Evolutionary conservation across 1,284 basidiomycete genomes (phyloP).

Genomic region (Mycena sp.): DNA sequence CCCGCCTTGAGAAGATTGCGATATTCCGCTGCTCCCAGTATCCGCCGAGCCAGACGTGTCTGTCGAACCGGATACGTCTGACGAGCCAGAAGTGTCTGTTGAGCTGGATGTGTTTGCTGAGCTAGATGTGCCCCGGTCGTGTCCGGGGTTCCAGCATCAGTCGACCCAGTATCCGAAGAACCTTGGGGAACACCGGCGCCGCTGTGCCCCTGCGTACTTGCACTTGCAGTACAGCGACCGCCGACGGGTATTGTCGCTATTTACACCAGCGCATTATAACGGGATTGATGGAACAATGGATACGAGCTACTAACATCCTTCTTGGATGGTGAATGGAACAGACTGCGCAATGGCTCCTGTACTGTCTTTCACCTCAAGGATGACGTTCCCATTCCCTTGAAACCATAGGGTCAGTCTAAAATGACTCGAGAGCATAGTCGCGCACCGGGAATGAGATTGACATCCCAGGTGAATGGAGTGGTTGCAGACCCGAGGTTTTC

Average conservation of each 20-base stretch:
- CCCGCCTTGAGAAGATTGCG: not conserved
- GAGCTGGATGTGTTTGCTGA: no score
- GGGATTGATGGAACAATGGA: no score
- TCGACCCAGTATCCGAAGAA: not conserved
- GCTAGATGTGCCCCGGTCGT: not conserved
- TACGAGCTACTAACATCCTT: not conserved
- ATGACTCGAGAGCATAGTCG: not conserved
- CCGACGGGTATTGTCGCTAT: no score
- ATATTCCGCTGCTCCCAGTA: not conserved
- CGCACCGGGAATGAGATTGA: constrained; percentile 5
- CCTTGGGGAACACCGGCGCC: no score
- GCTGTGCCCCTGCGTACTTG: not conserved
- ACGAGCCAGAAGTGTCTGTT: no score
- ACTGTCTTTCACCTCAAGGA: constrained; percentile 7
- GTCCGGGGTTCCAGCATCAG: not conserved
- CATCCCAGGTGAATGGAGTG: constrained; percentile 5
- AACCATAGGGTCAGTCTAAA: not conserved
- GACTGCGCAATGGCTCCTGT: constrained; percentile 3
- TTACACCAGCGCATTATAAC: no score
- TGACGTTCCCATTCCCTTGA: not conserved
- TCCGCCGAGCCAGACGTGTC: not conserved
- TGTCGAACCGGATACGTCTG: not conserved
- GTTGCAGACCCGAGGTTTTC: not conserved
- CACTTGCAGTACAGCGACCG: not conserved
- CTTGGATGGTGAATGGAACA: constrained; percentile 5